phyloP scores from a whole-genome alignment of 192 early-diverging fungal species.

The Entomortierella chlamydospora region DNA sequence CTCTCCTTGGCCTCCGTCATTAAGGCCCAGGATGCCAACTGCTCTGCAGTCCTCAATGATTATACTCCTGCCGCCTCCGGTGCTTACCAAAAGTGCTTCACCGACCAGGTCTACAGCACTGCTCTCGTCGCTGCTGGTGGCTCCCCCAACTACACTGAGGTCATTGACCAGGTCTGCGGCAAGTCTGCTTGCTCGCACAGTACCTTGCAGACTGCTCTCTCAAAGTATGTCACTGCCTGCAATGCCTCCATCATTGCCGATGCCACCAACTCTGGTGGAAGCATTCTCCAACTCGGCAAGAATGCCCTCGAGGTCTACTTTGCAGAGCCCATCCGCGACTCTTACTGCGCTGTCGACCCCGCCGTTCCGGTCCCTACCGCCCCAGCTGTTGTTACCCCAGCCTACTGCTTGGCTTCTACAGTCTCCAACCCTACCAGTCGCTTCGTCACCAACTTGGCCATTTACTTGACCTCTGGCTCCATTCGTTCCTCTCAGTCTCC shows the following conservation, averaged over 20 bases:
- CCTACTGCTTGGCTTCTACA: slow-evolving; percentile 18
- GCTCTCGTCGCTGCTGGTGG: slow-evolving; percentile 15
- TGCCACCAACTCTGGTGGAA: slow-evolving; percentile 6
- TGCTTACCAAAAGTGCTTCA: slow-evolving; percentile 41
- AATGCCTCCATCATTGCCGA: slow-evolving; percentile 32
- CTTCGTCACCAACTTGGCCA: slow-evolving; percentile 31
- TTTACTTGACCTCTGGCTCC: slow-evolving; percentile 30
- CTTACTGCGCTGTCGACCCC: slow-evolving; percentile 38
- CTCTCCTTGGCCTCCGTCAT: slow-evolving; percentile 22
- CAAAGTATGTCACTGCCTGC: slow-evolving; percentile 45
- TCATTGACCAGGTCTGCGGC: slow-evolving; percentile 33
- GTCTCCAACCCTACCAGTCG: slow-evolving; percentile 10
- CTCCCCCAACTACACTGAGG: slow-evolving; percentile 26
- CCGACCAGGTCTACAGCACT: slow-evolving; percentile 37
- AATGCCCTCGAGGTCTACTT: slow-evolving; percentile 44
- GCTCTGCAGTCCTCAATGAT: slow-evolving; percentile 33
- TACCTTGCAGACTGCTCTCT: slow-evolving; percentile 14
- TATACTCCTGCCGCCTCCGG: slow-evolving; percentile 9
- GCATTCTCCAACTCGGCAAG: slow-evolving; percentile 43
- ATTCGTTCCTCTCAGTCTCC: slow-evolving; percentile 28
- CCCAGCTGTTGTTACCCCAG: background rate
- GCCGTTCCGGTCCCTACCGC: slow-evolving; percentile 1
- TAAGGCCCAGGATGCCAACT: slow-evolving; percentile 38
- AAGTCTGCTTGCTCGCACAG: slow-evolving; percentile 22
- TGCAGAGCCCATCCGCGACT: slow-evolving; percentile 25